Base-by-base conservation (phyloP, 352 stramenopile genomes). In the Globisporangium iwayamae region DNA sequence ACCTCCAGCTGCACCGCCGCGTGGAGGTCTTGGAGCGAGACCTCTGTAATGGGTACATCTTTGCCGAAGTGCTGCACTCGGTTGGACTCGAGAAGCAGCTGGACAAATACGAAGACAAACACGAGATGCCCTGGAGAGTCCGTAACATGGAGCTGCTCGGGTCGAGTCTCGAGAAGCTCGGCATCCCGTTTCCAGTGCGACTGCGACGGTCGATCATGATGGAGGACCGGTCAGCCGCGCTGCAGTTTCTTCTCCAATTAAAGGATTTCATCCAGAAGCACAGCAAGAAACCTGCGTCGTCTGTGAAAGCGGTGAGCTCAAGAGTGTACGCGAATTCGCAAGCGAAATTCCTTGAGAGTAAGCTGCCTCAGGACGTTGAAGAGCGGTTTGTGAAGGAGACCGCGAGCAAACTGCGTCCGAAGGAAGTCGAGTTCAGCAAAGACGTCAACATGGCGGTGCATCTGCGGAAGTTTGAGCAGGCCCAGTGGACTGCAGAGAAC, bases 361-460 rank as follows among this genome's bases (percentile, higher is more conserved):
- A 56, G n/a, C 22, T 30, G 50, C 60, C 69, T 1, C 70, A 62
- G n/a, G 78, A 90, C 60, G 51, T 87, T 14, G 81, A 85, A 47
- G 71, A 90, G 63, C 74, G 78, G 2, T 89, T 92, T 38, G 60
- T 89, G 16, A 66, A 65, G 32, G 63, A 80, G 20, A 82, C 67
- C 4, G 70, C 56, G 11, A 68, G 77, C n/a, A 66, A 76, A 51
- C 72, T 79, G 11, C 72, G 78, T 9, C 81, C 83, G 7, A 75
- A 62, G 16, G 69, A 84, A 0, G 56, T 88, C 22, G 56, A 64
- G 13, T 90, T 89, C 62, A 51, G 78, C 60, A 89, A 91, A 57
- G 71, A 71, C n/a, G 66, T 92, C 58, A 76, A 92, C 63, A 92
- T 87, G 77, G 78, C 69, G 0, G 74, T 92, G 7, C 67, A 92